phyloP scores from a whole-genome alignment of 441 rosid species.

The Eutrema salsugineum region DNA sequence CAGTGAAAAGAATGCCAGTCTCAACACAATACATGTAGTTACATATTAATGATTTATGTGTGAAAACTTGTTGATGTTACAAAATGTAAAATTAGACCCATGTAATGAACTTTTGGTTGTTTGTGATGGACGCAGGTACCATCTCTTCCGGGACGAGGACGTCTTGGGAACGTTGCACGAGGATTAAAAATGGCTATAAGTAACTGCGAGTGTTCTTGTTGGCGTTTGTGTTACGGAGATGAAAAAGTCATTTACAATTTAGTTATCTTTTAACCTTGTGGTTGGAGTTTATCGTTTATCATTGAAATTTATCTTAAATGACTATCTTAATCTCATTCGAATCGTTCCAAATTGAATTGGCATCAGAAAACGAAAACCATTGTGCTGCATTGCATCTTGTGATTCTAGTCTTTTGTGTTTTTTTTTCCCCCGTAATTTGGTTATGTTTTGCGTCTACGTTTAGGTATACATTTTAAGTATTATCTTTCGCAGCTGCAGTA shows the following conservation, averaged over 20 bases:
- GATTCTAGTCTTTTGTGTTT: conserved; percentile 39
- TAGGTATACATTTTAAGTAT: not conserved
- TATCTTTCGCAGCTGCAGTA: not conserved
- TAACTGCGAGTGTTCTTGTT: not conserved
- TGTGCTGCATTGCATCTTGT: conserved; percentile 35
- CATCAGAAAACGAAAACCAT: conserved; percentile 37
- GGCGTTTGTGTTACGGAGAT: not conserved
- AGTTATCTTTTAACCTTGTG: not conserved
- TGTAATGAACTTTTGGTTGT: not conserved
- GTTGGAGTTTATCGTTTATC: conserved; percentile 1
- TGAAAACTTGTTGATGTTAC: not conserved
- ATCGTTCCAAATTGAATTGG: not conserved
- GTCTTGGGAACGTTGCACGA: conserved; percentile 76
- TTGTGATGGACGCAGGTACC: conserved; percentile 44
- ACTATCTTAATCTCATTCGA: not conserved
- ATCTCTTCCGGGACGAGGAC: conserved; percentile 70
- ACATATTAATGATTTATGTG: not conserved
- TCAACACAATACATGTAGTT: not conserved
- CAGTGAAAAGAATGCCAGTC: not conserved
- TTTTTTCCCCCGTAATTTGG: conserved; percentile 44
- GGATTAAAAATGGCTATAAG: conserved; percentile 15
- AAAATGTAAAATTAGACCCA: not conserved
- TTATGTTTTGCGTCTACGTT: conserved; percentile 38
- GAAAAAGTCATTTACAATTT: not conserved
- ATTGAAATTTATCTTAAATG: not conserved